phyloP scores from a whole-genome alignment of 768 basidiomycete genomes.

The Cyclocybe aegerita region DNA sequence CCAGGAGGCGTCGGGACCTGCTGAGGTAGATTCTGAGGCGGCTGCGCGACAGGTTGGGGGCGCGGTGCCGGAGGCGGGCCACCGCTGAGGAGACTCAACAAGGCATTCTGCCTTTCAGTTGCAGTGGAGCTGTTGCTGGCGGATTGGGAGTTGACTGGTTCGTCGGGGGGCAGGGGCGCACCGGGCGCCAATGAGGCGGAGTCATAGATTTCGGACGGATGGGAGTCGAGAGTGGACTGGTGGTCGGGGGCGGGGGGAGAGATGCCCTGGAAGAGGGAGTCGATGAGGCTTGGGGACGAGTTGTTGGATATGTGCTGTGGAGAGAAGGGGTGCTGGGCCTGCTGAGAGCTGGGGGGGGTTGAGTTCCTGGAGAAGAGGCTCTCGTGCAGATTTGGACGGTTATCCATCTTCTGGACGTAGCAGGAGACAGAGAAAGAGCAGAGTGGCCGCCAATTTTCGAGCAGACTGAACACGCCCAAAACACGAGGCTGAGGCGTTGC shows the following conservation, averaged over 20 bases:
- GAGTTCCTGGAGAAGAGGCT: constrained; percentile 52
- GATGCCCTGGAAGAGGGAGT: constrained; percentile 65
- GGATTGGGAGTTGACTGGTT: constrained; percentile 40
- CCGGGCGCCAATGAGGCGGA: constrained; percentile 37
- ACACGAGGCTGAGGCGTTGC: constrained; percentile 40
- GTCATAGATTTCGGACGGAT: constrained; percentile 19
- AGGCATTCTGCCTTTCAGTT: constrained; percentile 68
- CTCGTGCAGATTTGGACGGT: constrained; percentile 42
- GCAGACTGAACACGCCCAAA: constrained; percentile 33
- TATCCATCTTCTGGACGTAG: constrained; percentile 34
- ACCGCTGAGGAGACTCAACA: constrained; percentile 61
- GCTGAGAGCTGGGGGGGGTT: constrained; percentile 44
- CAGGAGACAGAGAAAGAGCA: constrained; percentile 9
- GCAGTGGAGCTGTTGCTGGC: constrained; percentile 42
- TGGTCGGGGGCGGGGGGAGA: constrained; percentile 40
- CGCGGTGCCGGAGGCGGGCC: constrained; percentile 29
- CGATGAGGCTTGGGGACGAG: constrained; percentile 59
- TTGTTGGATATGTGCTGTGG: constrained; percentile 33
- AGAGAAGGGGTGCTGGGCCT: constrained; percentile 29
- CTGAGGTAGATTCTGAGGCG: constrained; percentile 35
- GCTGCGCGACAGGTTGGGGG: constrained; percentile 23
- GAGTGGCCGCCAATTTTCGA: constrained; percentile 17
- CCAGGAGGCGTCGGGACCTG: constrained; percentile 74
- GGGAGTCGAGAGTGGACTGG: constrained; percentile 11
- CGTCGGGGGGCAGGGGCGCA: constrained; percentile 43